Evolutionary conservation across 1,284 basidiomycete species (phyloP), one percentile per base, ranked within the genome.

Genomic region (Fomes fomentarius): DNA sequence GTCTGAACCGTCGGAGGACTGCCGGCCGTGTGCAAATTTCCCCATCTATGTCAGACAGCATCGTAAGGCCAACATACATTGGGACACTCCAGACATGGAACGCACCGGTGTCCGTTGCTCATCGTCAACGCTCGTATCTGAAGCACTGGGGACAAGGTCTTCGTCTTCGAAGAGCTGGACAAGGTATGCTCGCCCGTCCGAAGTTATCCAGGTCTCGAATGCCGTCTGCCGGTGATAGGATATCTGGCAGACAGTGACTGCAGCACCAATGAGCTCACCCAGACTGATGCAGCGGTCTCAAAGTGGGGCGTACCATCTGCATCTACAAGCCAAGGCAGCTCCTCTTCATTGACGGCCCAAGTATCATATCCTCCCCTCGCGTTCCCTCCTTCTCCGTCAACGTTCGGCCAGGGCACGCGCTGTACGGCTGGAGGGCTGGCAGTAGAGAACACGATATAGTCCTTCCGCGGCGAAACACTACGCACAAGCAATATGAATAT

Each of bases 201-300:
- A 91, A 1, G 90, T 90, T 43, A 91, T 81, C 90, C 91, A 93
- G 0, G 84, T 83, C 69, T 93, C 91, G 12, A 85, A 80, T 19
- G 82, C 83, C 30, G 82, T 80, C 6, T 74, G 65, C 43, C 81
- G 78, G 46, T 82, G 82, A 60, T 83, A 75, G 26, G 77, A 64
- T 22, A 93, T 85, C 53, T 82, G 78, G 9, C 70, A 70, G 28
- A 92, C 76, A 25, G 77, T 76, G 6, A 90, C 90, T 91, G 56
- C 33, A 42, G 6, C 22, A 47, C 35, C 30, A 17, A 12, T 47
- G 33, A 50, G 25, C 39, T 31, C 15, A 24, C n/a, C n/a, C n/a
- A n/a, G n/a, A n/a, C n/a, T n/a, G n/a, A n/a, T n/a, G n/a, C n/a
- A n/a, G n/a, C n/a, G n/a, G n/a, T n/a, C n/a, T n/a, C n/a, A n/a